phyloP scores from a whole-genome alignment of 2,329 filamentous ascomycete species.

The Colletotrichum sojae region DNA sequence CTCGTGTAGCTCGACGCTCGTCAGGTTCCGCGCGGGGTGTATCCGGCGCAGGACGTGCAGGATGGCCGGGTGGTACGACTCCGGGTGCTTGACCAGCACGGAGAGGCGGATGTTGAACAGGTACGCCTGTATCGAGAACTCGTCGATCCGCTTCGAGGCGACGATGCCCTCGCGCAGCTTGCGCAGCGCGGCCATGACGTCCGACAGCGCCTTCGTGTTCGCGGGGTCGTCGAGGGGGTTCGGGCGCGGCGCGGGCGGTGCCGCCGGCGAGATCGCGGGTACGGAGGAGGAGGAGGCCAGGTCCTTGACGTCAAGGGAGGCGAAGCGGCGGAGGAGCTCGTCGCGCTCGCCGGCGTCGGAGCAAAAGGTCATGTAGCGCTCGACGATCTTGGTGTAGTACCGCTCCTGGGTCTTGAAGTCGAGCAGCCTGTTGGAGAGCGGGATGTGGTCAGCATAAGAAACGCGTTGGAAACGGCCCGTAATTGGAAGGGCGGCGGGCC shows the following conservation, averaged over 20 bases:
- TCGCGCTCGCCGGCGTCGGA: slow-evolving; percentile 79
- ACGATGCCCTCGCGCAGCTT: slow-evolving; percentile 94
- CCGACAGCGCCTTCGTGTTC: slow-evolving; percentile 76
- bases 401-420: slow-evolving; percentile 84
- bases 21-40: slow-evolving; percentile 77
- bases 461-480: not conserved
- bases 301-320: slow-evolving; percentile 67
- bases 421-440: slow-evolving; percentile 67
- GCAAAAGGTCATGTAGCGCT: slow-evolving; percentile 92
- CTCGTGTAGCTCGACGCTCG: slow-evolving; percentile 81
- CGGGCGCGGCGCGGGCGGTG: slow-evolving; percentile 29
- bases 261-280: slow-evolving; percentile 17
- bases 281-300: slow-evolving; percentile 40
- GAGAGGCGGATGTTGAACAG: slow-evolving; percentile 91
- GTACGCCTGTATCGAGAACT: slow-evolving; percentile 90
- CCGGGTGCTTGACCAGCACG: slow-evolving; percentile 84
- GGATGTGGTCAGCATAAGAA: slow-evolving; percentile 28
- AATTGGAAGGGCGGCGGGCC: not conserved
- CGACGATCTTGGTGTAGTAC: slow-evolving; percentile 89
- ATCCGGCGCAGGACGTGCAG: slow-evolving; percentile 82
- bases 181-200: slow-evolving; percentile 85
- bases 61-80: slow-evolving; percentile 92
- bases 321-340: slow-evolving; percentile 82
- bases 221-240: slow-evolving; percentile 43
- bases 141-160: slow-evolving; percentile 80